Evolutionary conservation across 768 basidiomycete genomes (phyloP).

Genomic region (Pleurotus ostreatus): DNA sequence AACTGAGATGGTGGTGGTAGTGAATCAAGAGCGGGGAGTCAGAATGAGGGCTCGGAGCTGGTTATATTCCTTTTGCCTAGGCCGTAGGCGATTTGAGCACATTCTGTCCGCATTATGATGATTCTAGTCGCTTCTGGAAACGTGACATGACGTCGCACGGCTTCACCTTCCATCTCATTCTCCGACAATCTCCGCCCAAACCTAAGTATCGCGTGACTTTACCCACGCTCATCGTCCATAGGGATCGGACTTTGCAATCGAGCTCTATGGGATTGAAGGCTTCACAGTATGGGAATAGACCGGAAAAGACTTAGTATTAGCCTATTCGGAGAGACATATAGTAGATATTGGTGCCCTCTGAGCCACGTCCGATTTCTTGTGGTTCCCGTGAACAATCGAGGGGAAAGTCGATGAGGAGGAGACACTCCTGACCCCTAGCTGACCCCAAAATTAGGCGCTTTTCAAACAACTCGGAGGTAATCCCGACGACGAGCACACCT

Average conservation of each 20-base stretch:
- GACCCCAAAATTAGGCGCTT: too few species aligned
- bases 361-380: too few species aligned
- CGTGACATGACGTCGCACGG: slow-evolving; percentile 12
- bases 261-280: too few species aligned
- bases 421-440: too few species aligned
- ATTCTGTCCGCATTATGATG: slow-evolving; percentile 3
- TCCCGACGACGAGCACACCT: not conserved
- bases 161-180: not conserved
- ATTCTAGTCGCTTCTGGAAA: slow-evolving; percentile 32
- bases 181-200: too few species aligned
- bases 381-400: not conserved
- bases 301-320: too few species aligned
- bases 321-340: too few species aligned
- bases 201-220: not conserved
- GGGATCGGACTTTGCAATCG: too few species aligned
- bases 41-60: slow-evolving; percentile 6
- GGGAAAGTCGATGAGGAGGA: too few species aligned
- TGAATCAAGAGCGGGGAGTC: not conserved
- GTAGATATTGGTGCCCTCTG: too few species aligned
- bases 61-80: slow-evolving; percentile 13
- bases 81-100: slow-evolving; percentile 1
- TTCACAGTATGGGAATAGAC: too few species aligned
- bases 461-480: too few species aligned
- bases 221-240: not conserved
- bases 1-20: slow-evolving; percentile 5